Conservation (phyloP, 257 asterid genomes). For the Echium plantagineum region DNA sequence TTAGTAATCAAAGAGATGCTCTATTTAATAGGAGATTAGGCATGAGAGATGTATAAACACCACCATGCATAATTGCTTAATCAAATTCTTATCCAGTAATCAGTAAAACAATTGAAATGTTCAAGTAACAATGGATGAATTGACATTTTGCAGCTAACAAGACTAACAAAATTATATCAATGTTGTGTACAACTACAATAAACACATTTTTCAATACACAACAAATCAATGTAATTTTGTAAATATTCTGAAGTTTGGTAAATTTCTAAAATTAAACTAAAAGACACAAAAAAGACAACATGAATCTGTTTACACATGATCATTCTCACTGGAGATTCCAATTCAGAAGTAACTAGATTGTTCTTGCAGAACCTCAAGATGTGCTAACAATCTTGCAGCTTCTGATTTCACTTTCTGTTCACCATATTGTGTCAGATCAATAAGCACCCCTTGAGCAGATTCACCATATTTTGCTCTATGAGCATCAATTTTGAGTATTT, state of each 20-base stretch:
- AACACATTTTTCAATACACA: neutral
- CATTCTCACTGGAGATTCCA: neutral
- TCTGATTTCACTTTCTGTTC: neutral
- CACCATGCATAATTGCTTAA: too few species aligned
- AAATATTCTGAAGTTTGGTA: neutral
- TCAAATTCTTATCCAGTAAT: too few species aligned
- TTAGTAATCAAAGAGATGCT: too few species aligned
- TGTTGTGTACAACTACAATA: neutral
- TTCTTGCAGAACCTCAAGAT: neutral
- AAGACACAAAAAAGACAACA: too few species aligned
- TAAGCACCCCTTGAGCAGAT: constrained; percentile 31
- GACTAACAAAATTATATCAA: too few species aligned
- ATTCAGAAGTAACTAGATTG: neutral
- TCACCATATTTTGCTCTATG: constrained; percentile 42
- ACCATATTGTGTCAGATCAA: neutral
- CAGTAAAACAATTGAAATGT: too few species aligned
- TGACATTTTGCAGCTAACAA: too few species aligned
- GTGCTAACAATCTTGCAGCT: neutral
- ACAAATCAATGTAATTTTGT: neutral
- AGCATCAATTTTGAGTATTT: constrained; percentile 42
- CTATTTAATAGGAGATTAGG: too few species aligned
- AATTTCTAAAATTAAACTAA: too few species aligned
- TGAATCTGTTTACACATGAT: neutral
- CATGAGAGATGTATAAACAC: too few species aligned
- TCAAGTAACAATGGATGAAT: too few species aligned